Base-by-base conservation (phyloP, 2,329 filamentous ascomycete genomes). In the Hyphodiscus sp. region DNA sequence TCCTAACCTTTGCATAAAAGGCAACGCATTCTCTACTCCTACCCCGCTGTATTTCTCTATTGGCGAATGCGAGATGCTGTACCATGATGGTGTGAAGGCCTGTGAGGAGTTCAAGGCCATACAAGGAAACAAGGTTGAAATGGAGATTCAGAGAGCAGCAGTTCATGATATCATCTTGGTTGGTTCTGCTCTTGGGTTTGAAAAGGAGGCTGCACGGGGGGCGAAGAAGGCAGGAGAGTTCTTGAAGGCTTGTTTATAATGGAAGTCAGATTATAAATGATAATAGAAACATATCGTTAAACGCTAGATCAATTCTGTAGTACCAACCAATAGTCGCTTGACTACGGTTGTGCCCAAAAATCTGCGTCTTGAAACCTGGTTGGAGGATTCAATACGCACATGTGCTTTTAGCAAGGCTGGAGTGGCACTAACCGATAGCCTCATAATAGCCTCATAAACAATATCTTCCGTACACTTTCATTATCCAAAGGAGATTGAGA, bases 121-220 rank as follows among this genome's bases (percentile, higher is more conserved):
- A 13, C 61, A 64, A 42, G 74, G 73, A 0, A 76, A 75, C 53
- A 59, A 67, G 43, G 66, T 77, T 1, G 67, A 68, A 49, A 53
- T 74, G 11, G 67, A 74, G 57, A 63, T 73, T 2, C 72, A 74
- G 58, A 58, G 69, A 47, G 55, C 63, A 11, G 72, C 68, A 4
- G 70, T 70, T 19, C 76, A 80, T 60, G 77, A 79, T 63, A 71
- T 77, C 6, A 54, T 76, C n/a, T 48, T 74, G 1, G 2, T 73
- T 1, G 75, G 72, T 0, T 54, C 65, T 19, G 16, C 68, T 1
- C 19, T 75, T 2, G 76, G 75, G 0, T 79, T 76, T 55, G 61
- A 71, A 47, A 65, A 70, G 46, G 69, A 71, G 60, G 70, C 54
- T 3, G 23, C 2, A 9, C 6, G 38, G 19, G 45, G 48, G 33